Evolutionary conservation across 108 stramenopile species (phyloP), one percentile per base, ranked within the genome.

Genomic region (Discostella stelligeroides): DNA sequence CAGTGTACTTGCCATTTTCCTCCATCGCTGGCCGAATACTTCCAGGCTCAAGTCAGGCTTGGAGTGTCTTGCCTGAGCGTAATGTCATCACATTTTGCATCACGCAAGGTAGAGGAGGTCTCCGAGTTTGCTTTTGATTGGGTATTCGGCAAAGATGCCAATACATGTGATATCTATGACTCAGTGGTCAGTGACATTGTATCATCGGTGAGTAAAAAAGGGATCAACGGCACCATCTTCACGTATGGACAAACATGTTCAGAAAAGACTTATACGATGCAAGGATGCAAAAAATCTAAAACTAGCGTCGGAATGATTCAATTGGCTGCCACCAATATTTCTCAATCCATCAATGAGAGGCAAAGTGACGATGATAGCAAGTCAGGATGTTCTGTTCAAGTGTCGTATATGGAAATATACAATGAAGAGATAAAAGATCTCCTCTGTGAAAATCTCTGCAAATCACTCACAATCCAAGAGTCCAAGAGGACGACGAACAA

Each of bases 211-310:
- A 75, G 96, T 10, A 66, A 86, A 25, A 76, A 81, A 30, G 98
- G 97, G 43, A 86, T 97, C 68, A 99, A 99, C 73, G 98, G 97
- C 30, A 97, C 96, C 2, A 86, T 97, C 42, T 97, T 96, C 54
- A 95, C 95, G 7, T 96, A 97, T 70, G 95, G 95, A 7, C 95
- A 96, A 72, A 96, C 95, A 15, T 86, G 86, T 7, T 82, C 82
- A 42, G 97, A 95, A 39, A 98, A 95, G 72, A 98, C 94, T 0
- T 92, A 73, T 58, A 95, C 96, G 2, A 95, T 96, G 93, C 88
- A 92, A 46, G 93, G 93, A 27, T 79, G 66, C 13, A 86, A 88
- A 46, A 84, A 60, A 14, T 73, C 83, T n/a, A 67, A 84, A 55
- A 82, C 82, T 30, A 72, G 46, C 28, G 76, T 80, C 38, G 88